These are phyloP conservation scores for Annona cherimola DNA, from an alignment of 164 flowering plant species.

Conservation along the genomic window DNA sequence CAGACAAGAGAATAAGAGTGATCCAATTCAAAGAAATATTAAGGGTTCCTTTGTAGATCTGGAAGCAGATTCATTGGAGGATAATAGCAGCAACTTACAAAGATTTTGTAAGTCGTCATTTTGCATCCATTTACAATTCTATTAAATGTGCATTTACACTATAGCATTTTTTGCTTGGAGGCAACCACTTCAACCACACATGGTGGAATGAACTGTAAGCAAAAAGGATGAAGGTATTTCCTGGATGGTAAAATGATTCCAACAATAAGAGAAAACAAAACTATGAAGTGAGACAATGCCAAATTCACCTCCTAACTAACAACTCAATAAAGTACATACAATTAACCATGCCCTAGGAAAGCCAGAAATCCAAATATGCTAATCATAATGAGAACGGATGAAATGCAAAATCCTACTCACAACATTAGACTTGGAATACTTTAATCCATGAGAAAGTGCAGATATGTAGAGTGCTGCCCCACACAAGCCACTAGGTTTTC, in stretches of 20 bases:
- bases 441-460: slow-evolving; percentile 73
- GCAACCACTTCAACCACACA: too few species aligned
- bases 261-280: neutral
- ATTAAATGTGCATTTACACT: too few species aligned
- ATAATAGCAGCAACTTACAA: too few species aligned
- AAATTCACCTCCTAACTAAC: neutral
- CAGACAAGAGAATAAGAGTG: too few species aligned
- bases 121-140: too few species aligned
- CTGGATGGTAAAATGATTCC: neutral
- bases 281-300: neutral
- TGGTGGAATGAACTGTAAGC: too few species aligned
- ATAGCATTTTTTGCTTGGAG: too few species aligned
- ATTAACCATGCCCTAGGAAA: neutral
- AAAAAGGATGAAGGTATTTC: neutral
- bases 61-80: too few species aligned
- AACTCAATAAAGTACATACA: neutral
- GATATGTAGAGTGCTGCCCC: slow-evolving; percentile 92
- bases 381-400: too few species aligned
- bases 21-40: too few species aligned
- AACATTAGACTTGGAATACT: slow-evolving; percentile 63
- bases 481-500: slow-evolving; percentile 93
- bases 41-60: too few species aligned
- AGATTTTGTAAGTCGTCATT: too few species aligned
- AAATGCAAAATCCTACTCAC: slow-evolving; percentile 37
- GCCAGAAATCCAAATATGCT: neutral